A percentile compares a stretch with the other conserved stretches of the same genome.
Evolutionary conservation across 805 yeast species (phyloP).

Genomic region (Yarrowia keelungensis): DNA sequence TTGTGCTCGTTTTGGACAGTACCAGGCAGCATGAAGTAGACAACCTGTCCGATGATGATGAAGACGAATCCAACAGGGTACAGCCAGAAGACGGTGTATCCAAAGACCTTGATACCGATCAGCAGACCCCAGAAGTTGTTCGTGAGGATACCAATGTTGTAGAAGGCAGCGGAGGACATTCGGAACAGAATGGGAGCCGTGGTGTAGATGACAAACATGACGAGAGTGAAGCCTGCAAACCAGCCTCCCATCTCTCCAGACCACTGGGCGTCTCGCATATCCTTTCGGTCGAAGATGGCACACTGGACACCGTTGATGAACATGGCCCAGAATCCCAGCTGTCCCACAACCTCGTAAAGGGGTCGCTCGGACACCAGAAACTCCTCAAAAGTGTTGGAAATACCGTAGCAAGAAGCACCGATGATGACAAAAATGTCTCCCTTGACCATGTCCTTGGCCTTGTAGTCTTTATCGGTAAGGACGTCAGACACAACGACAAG

Average conservation of each 20-base stretch:
- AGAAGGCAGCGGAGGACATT: slow-evolving; percentile 57
- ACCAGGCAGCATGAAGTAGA: slow-evolving; percentile 52
- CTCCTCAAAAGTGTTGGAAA: slow-evolving; percentile 56
- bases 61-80: slow-evolving; percentile 57
- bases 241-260: slow-evolving; percentile 53
- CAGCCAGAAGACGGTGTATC: slow-evolving; percentile 56
- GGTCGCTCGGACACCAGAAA: slow-evolving; percentile 56
- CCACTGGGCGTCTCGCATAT: slow-evolving; percentile 53
- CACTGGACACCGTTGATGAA: slow-evolving; percentile 55
- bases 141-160: slow-evolving; percentile 54
- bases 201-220: slow-evolving; percentile 52
- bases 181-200: slow-evolving; percentile 55
- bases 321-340: slow-evolving; percentile 54
- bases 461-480: slow-evolving; percentile 53
- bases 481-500: slow-evolving; percentile 53
- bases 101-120: slow-evolving; percentile 56
- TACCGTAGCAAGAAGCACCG: slow-evolving; percentile 56
- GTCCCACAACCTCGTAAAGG: slow-evolving; percentile 55
- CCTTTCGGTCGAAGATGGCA: slow-evolving; percentile 54
- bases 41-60: slow-evolving; percentile 53
- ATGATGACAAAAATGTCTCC: slow-evolving; percentile 56
- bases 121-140: slow-evolving; percentile 57
- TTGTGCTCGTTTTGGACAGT: slow-evolving; percentile 52
- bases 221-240: slow-evolving; percentile 54
- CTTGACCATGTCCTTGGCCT: slow-evolving; percentile 53